A percentile compares a stretch with the other conserved stretches of the same genome.
Evolutionary conservation across 2,329 filamentous ascomycete genomes (phyloP).

Genomic region (Elsinoe ampelina): DNA sequence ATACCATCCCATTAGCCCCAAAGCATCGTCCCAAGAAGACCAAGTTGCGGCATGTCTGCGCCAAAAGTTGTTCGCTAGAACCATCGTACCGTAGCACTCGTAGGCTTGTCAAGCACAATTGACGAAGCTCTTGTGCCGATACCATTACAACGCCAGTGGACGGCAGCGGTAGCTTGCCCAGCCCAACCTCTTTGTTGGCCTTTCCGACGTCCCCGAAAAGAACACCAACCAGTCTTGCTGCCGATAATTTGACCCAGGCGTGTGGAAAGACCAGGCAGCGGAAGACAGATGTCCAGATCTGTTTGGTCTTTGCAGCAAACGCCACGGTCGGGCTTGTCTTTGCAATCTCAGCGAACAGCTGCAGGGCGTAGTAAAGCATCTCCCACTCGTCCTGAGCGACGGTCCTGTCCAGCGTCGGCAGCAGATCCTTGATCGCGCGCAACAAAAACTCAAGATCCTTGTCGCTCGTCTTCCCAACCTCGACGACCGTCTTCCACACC

Average conservation of each 20-base stretch:
- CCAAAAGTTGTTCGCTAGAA: slow-evolving; percentile 60
- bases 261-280: slow-evolving; percentile 57
- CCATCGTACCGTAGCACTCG: slow-evolving; percentile 47
- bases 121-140: slow-evolving; percentile 53
- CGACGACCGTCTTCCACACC: slow-evolving; percentile 74
- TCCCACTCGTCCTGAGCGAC: slow-evolving; percentile 55
- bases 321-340: slow-evolving; percentile 55
- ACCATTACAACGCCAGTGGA: slow-evolving; percentile 65
- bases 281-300: slow-evolving; percentile 63
- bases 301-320: slow-evolving; percentile 49
- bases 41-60: slow-evolving; percentile 70
- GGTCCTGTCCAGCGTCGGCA: slow-evolving; percentile 44
- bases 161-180: slow-evolving; percentile 50
- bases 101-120: slow-evolving; percentile 48
- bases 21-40: slow-evolving; percentile 67
- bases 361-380: slow-evolving; percentile 63
- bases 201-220: slow-evolving; percentile 73
- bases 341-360: slow-evolving; percentile 58
- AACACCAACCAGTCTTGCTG: slow-evolving; percentile 63
- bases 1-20: slow-evolving; percentile 47
- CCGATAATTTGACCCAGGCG: slow-evolving; percentile 63
- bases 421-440: slow-evolving; percentile 32
- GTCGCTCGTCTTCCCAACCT: slow-evolving; percentile 52
- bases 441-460: slow-evolving; percentile 57
- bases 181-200: slow-evolving; percentile 43